phyloP scores from a whole-genome alignment of 805 yeast genomes.

The Pichia scutulata region DNA sequence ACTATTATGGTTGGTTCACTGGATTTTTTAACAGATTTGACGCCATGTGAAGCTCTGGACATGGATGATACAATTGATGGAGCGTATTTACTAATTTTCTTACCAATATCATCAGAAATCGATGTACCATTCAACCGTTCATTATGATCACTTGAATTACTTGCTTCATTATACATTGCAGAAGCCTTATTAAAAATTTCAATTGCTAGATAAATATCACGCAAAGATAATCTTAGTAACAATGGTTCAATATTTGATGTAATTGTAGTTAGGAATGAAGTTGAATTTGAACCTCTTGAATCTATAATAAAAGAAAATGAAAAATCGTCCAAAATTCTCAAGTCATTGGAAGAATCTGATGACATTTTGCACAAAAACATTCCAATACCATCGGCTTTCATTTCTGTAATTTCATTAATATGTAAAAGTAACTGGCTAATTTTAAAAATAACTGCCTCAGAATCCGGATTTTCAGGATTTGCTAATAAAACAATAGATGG shows the following conservation, averaged over 20 bases:
- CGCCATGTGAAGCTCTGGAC: slow-evolving; percentile 29
- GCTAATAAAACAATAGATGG: slow-evolving; percentile 76
- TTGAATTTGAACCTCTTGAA: slow-evolving; percentile 53
- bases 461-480: slow-evolving; percentile 55
- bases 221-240: slow-evolving; percentile 69
- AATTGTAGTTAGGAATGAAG: slow-evolving; percentile 52
- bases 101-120: slow-evolving; percentile 58
- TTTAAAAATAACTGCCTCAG: slow-evolving; percentile 88
- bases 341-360: slow-evolving; percentile 46
- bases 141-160: slow-evolving; percentile 4
- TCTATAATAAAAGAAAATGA: slow-evolving; percentile 71
- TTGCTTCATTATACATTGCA: slow-evolving; percentile 33
- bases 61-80: slow-evolving; percentile 54
- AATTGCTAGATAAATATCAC: slow-evolving; percentile 80
- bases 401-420: slow-evolving; percentile 55
- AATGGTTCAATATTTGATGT: slow-evolving; percentile 74
- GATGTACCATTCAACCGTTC: slow-evolving; percentile 11
- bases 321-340: slow-evolving; percentile 84
- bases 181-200: slow-evolving; percentile 67
- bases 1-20: slow-evolving; percentile 36
- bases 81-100: slow-evolving; percentile 54
- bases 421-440: slow-evolving; percentile 70
- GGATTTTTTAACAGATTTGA: slow-evolving; percentile 4
- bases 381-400: slow-evolving; percentile 74
- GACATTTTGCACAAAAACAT: slow-evolving; percentile 80